Percentiles rank a stretch among this genome's conserved stretches.
These are phyloP conservation scores for Lodderomyces pseudojiufengensis DNA, from an alignment of 1,139 yeast species.

Conservation along the genomic window DNA sequence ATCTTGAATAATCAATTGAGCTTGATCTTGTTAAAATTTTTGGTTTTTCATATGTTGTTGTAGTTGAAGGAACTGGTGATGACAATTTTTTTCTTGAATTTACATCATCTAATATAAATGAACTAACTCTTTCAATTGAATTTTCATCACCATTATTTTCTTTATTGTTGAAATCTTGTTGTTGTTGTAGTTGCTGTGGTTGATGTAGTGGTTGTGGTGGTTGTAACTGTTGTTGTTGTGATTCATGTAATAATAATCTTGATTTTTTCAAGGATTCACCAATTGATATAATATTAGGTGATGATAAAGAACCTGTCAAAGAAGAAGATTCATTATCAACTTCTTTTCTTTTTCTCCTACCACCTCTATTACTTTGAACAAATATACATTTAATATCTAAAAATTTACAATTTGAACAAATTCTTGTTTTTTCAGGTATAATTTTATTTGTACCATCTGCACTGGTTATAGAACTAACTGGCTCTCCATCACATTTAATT, in stretches of 20 bases:
- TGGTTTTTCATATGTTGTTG: neutral
- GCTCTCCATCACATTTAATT: slow-evolving; percentile 60
- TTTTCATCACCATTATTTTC: neutral
- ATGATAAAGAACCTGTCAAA: slow-evolving; percentile 1
- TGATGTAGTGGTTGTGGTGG: neutral
- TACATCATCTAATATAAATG: slow-evolving; percentile 9
- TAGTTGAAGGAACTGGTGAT: slow-evolving; percentile 5
- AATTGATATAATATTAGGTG: neutral
- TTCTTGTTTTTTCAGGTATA: slow-evolving; percentile 17
- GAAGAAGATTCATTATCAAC: slow-evolving; percentile 1
- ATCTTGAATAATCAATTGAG: neutral
- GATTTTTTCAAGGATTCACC: slow-evolving; percentile 2
- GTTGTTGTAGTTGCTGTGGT: slow-evolving; percentile 1
- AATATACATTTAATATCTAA: slow-evolving; percentile 52
- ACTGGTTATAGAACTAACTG: slow-evolving; percentile 20
- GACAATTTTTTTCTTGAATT: slow-evolving; percentile 4
- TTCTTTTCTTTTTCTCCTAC: slow-evolving; percentile 41
- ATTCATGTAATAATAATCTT: neutral
- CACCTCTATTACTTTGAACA: slow-evolving; percentile 59
- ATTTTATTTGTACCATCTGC: slow-evolving; percentile 16
- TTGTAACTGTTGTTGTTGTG: neutral
- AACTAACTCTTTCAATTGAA: slow-evolving; percentile 10
- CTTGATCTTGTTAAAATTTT: neutral
- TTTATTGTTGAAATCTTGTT: neutral
- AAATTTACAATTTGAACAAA: slow-evolving; percentile 51